Evolutionary conservation across 371 early-diverging fungal genomes (phyloP).

Genomic region (Choanephora cucurbitarum): DNA sequence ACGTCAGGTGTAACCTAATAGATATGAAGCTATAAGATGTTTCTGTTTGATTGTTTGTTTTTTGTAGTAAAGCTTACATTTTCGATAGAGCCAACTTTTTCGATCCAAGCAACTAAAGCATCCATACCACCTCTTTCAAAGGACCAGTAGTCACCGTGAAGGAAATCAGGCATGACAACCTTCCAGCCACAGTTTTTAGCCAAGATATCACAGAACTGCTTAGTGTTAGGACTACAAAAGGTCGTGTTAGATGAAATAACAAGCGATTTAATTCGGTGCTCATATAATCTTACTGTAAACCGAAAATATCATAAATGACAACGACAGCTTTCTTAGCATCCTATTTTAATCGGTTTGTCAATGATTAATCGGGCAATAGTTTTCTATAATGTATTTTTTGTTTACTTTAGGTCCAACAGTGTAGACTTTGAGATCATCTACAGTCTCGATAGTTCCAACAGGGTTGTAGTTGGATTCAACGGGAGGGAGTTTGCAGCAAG

Average conservation of each 20-base stretch:
- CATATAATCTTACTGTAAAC: slow-evolving; percentile 31
- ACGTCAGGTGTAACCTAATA: slow-evolving; percentile 37
- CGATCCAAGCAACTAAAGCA: slow-evolving; percentile 38
- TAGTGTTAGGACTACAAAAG: slow-evolving; percentile 42
- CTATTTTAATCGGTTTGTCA: slow-evolving; percentile 6
- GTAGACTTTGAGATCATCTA: slow-evolving; percentile 47
- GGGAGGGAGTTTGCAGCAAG: slow-evolving; percentile 68
- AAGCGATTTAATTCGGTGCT: neutral
- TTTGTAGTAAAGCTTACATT: slow-evolving; percentile 13
- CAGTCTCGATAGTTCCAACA: slow-evolving; percentile 49
- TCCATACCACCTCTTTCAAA: slow-evolving; percentile 19
- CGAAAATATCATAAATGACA: slow-evolving; percentile 54
- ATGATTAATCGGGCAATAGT: neutral
- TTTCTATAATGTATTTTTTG: too few relatives aligned
- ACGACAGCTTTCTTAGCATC: slow-evolving; percentile 51
- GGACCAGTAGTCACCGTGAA: slow-evolving; percentile 53
- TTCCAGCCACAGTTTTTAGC: slow-evolving; percentile 56
- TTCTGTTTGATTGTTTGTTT: too few relatives aligned
- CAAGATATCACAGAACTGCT: slow-evolving; percentile 69
- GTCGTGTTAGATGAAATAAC: neutral
- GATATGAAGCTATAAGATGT: too few relatives aligned
- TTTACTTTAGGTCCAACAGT: slow-evolving; percentile 39
- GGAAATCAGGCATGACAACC: slow-evolving; percentile 70
- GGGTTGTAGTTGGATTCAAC: slow-evolving; percentile 59
- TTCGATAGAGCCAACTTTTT: slow-evolving; percentile 39